Conservation (phyloP, 2,329 filamentous ascomycete species). For the Neofusicoccum laricinum region DNA sequence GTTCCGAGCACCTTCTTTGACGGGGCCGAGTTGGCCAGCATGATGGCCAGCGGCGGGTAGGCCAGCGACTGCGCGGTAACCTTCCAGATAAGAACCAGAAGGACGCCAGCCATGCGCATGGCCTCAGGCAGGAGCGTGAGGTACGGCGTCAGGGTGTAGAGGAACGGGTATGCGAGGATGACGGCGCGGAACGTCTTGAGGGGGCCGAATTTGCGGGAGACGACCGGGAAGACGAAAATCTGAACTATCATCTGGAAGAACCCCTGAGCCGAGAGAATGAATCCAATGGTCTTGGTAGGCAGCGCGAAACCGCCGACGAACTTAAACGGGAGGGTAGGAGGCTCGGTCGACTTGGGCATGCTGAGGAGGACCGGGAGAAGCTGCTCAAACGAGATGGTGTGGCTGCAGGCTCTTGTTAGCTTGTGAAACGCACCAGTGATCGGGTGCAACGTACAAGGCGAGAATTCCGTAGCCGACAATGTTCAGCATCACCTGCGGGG, state of each 20-base stretch:
- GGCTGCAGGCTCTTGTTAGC: constrained; percentile 53
- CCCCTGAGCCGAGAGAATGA: constrained; percentile 85
- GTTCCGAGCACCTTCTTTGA: constrained; percentile 82
- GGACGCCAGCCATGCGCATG: constrained; percentile 71
- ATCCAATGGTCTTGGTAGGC: constrained; percentile 77
- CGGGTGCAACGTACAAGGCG: constrained; percentile 71
- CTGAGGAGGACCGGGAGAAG: constrained; percentile 90
- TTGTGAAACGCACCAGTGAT: constrained; percentile 19
- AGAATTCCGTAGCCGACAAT: constrained; percentile 89
- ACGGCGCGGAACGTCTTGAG: constrained; percentile 79
- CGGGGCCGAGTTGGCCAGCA: constrained; percentile 84
- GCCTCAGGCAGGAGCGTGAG: constrained; percentile 75
- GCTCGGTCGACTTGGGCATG: constrained; percentile 54
- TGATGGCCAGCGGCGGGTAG: constrained; percentile 85
- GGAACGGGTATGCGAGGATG: constrained; percentile 76
- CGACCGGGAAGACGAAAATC: constrained; percentile 75
- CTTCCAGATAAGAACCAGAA: constrained; percentile 79
- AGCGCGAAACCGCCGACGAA: constrained; percentile 86
- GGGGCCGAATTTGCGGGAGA: constrained; percentile 72
- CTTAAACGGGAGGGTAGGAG: constrained; percentile 72
- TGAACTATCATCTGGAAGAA: constrained; percentile 86
- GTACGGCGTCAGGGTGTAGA: constrained; percentile 88
- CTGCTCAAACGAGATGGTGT: constrained; percentile 96
- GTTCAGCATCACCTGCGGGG: constrained; percentile 77
- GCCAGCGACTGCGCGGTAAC: constrained; percentile 89